phyloP scores from a whole-genome alignment of 768 basidiomycete species.

The Xanthoconium stramineum region DNA sequence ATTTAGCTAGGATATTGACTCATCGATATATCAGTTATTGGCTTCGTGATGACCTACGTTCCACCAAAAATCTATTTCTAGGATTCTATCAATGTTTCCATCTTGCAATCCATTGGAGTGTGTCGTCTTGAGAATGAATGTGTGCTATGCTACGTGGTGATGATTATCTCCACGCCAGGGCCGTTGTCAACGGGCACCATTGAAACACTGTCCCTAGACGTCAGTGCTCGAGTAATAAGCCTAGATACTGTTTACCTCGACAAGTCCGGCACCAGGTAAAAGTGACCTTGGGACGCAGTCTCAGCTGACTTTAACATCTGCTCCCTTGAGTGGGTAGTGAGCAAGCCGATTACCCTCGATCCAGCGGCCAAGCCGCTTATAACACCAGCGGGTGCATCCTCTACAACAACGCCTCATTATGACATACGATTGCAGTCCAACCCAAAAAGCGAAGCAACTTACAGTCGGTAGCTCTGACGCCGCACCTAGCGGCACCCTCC shows the following conservation, averaged over 20 bases:
- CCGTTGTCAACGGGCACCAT: constrained; percentile 31
- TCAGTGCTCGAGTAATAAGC: background rate
- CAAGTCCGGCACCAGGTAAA: constrained; percentile 69
- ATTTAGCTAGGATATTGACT: constrained; percentile 7
- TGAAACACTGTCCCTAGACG: constrained; percentile 17
- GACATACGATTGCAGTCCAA: constrained; percentile 5
- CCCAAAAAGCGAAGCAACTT: constrained; percentile 5
- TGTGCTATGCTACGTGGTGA: constrained; percentile 3
- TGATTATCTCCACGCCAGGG: constrained; percentile 37
- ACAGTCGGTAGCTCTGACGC: constrained; percentile 46
- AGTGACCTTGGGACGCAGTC: constrained; percentile 30
- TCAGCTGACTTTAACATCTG: constrained; percentile 62
- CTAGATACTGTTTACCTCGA: constrained; percentile 47
- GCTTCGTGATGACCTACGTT: background rate
- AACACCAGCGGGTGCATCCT: constrained; percentile 89
- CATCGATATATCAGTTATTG: constrained; percentile 12
- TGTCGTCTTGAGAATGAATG: background rate
- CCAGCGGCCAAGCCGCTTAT: constrained; percentile 78
- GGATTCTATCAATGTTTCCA: background rate
- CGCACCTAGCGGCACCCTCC: constrained; percentile 71
- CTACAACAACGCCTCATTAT: constrained; percentile 71
- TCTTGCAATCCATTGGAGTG: background rate
- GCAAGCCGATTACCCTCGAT: constrained; percentile 76
- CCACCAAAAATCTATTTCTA: constrained; percentile 5
- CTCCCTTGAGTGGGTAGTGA: constrained; percentile 74